Evolutionary conservation across 371 early-diverging fungal genomes (phyloP).

Genomic region (Sporodiniella umbellata): DNA sequence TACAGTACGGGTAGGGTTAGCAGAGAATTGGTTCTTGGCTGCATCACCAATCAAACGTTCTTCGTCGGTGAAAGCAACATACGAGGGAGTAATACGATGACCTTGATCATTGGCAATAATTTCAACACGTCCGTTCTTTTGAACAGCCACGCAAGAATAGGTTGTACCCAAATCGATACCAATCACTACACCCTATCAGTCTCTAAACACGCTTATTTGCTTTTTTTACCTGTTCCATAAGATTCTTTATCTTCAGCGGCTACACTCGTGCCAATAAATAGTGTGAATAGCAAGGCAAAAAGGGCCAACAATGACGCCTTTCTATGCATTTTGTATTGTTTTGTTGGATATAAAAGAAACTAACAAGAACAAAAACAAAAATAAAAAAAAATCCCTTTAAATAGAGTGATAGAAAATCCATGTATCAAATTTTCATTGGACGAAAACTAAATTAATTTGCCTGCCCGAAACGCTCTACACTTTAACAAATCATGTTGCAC

Average conservation of each 20-base stretch:
- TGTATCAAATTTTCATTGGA: constrained; percentile 46
- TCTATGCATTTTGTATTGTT: constrained; percentile 41
- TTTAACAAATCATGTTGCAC: constrained; percentile 24
- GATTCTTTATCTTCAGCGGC: constrained; percentile 43
- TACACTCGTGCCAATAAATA: constrained; percentile 30
- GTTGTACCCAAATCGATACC: constrained; percentile 96
- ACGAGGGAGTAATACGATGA: constrained; percentile 87
- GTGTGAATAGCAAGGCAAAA: constrained; percentile 38
- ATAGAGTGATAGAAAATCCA: constrained; percentile 20
- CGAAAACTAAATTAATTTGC: constrained; percentile 15
- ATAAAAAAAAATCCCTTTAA: constrained; percentile 4
- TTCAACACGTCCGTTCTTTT: constrained; percentile 85
- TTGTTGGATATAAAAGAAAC: constrained; percentile 13
- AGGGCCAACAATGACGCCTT: constrained; percentile 46
- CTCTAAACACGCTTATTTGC: neutral
- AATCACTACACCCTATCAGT: constrained; percentile 27
- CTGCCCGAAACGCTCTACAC: constrained; percentile 5
- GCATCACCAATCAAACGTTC: constrained; percentile 87
- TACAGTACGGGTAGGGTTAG: constrained; percentile 86
- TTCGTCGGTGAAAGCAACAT: constrained; percentile 82
- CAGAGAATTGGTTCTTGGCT: constrained; percentile 81
- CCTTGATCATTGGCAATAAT: constrained; percentile 84
- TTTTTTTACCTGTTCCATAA: constrained; percentile 48
- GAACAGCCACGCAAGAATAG: constrained; percentile 96
- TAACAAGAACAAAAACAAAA: constrained; percentile 21